Evolutionary conservation across 306 rosid genomes (phyloP), one percentile per base, ranked within the genome.

Genomic region (Prunus mume): DNA sequence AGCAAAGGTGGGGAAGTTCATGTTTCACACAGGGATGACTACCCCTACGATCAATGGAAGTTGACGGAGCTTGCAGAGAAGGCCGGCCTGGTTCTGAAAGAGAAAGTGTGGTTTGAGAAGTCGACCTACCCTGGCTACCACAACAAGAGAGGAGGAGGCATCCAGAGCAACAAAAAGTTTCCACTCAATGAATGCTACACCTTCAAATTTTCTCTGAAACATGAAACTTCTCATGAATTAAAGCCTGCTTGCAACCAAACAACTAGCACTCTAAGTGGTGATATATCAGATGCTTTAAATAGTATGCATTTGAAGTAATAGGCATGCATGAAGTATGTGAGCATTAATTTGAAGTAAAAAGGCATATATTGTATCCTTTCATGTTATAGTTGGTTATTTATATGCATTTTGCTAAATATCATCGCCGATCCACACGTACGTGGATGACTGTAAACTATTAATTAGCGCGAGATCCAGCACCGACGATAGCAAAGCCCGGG

Each of bases 61-160:
- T 0, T 75, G 22, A 75, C 34, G 63, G 12, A 80, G 63, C 65
- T 67, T 20, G 75, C 76, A 18, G 13, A 56, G 55, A 65, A 38
- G 1, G 74, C 52, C 9, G 75, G 75, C 27, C 24, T 80, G 30
- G 3, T 24, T 75, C 60, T 74, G 71, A 74, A 67, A 41, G 60
- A 80, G 56, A 60, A 49, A 60, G 65, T 27, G 30, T 3, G 2
- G n/a, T 80, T 80, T 4, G 1, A 14, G 1, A 60, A 58, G 7
- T 12, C 22, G 0, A 57, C 30, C 18, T 80, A 80, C 55, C 80
- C 79, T 10, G 83, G 83, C 15, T 80, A 80, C 67, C 70, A 67
- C 58, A 74, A 68, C 12, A 80, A 74, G 80, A 80, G 83, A 69
- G 83, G 76, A 1, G 60, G 79, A 17, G n/a, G 17, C 12, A 45